Percentiles rank a stretch among this genome's conserved stretches.
phyloP scores from a whole-genome alignment of 2,329 filamentous ascomycete genomes.

The Westerdykella sp. region DNA sequence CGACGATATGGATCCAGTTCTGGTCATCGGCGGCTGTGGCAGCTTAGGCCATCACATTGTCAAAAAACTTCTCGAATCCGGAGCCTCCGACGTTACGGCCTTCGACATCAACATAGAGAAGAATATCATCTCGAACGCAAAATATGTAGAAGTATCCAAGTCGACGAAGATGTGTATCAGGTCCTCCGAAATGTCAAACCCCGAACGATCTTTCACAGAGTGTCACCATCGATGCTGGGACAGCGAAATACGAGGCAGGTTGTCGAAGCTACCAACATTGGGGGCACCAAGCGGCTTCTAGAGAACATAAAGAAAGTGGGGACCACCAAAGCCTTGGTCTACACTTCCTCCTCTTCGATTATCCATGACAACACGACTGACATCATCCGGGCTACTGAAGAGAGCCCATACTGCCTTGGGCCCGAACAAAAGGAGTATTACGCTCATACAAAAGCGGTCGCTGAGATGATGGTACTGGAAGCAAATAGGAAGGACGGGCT shows the following conservation, averaged over 20 bases:
- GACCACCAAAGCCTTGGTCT: constrained; percentile 10
- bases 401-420: constrained; percentile 5
- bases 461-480: constrained; percentile 10
- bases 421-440: constrained; percentile 13
- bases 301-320: neutral
- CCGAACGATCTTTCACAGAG: neutral
- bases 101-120: constrained; percentile 9
- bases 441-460: constrained; percentile 18
- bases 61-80: constrained; percentile 9
- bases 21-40: constrained; percentile 16
- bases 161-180: constrained; percentile 1
- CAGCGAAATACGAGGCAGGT: constrained; percentile 1
- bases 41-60: constrained; percentile 13
- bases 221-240: neutral
- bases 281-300: constrained; percentile 4
- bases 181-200: too few relatives aligned
- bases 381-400: constrained; percentile 9
- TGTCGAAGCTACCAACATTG: neutral
- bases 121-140: constrained; percentile 5
- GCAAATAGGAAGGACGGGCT: constrained; percentile 9
- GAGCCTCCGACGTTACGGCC: constrained; percentile 3
- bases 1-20: constrained; percentile 4
- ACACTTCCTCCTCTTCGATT: constrained; percentile 15
- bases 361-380: constrained; percentile 12
- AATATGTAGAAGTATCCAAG: constrained; percentile 8